Evolutionary conservation across 805 yeast genomes (phyloP), one percentile per base, ranked within the genome.

Genomic region (Metschnikowia orientalis): DNA sequence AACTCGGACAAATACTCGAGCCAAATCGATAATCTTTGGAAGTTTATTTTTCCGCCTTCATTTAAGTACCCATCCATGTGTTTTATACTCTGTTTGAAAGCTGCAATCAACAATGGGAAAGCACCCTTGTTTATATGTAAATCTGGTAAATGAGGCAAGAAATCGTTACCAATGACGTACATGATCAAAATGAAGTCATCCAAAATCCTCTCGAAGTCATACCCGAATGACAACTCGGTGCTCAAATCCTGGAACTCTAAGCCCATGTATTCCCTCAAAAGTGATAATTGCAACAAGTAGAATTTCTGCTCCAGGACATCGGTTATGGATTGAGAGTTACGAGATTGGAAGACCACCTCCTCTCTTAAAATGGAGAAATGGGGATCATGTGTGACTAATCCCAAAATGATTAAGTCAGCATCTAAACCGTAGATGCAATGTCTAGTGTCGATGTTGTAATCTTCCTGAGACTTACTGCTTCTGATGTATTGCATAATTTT

Each of bases 91-190:
- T 77, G 79, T 56, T 89, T 92, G 64, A 92, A 92, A 10, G 96
- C 81, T 42, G 81, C 86, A 47, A 92, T 69, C 50, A 92, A 69
- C 18, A 88, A 73, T n/a, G 97, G 95, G 65, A 92, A 84, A 1
- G 97, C 98, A 47, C 97, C 97, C 48, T 89, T 92, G 54, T 88
- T 89, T 45, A 92, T 73, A 56, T 86, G 89, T 47, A 92, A 69
- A 58, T 89, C 95, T 0, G 99, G 98, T 48, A 94, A 73, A 55
- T 92, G 86, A 16, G 99, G 98, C 53, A 92, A 72, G 78, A 92
- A 92, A 71, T 92, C 99, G 54, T 92, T 92, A 50, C 99, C 99
- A 48, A 92, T 86, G 41, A 92, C 95, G 53, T 86, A 89, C 81
- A 87, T 76, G 49, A 90, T 81, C 40, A 92, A 68, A 43, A 92